Percentiles rank a stretch among this genome's conserved stretches.
Evolutionary conservation across 2,329 filamentous ascomycete genomes (phyloP).

Genomic region (Verticillium nubilum): DNA sequence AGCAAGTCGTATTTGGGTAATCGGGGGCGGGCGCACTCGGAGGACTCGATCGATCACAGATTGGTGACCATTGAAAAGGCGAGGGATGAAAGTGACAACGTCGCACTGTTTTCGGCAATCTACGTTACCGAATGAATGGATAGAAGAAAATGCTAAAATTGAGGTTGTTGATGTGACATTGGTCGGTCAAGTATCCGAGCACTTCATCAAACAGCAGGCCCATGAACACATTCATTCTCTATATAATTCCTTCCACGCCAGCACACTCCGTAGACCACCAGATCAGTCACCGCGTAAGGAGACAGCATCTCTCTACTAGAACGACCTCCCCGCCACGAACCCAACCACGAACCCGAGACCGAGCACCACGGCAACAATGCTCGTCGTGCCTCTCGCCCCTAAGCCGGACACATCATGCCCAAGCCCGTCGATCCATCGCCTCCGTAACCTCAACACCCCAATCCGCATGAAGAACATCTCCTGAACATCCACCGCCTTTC

Average conservation of each 20-base stretch:
- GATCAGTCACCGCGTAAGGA: background rate
- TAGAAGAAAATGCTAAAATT: too few relatives aligned
- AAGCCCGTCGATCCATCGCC: conserved; percentile 24
- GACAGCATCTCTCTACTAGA: background rate
- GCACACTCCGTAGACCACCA: background rate
- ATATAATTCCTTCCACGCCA: background rate
- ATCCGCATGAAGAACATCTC: conserved; percentile 29
- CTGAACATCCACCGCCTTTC: conserved; percentile 8
- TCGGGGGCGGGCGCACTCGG: too few relatives aligned
- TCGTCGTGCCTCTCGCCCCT: conserved; percentile 12
- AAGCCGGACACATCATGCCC: conserved; percentile 2
- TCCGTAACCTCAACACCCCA: conserved; percentile 20
- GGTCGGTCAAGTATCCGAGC: background rate
- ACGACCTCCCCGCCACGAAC: background rate
- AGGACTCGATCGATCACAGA: too few relatives aligned
- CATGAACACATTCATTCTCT: background rate
- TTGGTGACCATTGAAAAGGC: too few relatives aligned
- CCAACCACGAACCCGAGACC: conserved; percentile 44
- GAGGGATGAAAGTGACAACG: too few relatives aligned
- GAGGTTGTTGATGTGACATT: too few relatives aligned
- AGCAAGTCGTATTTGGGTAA: too few relatives aligned
- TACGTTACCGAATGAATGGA: too few relatives aligned
- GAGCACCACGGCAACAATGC: conserved; percentile 13
- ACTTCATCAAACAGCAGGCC: background rate
- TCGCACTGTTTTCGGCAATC: too few relatives aligned